Percentiles rank a stretch among this genome's conserved stretches.
These are phyloP conservation scores for Rhodamnia rubescens DNA, from an alignment of 345 rosid genomes.

Conservation along the genomic window DNA sequence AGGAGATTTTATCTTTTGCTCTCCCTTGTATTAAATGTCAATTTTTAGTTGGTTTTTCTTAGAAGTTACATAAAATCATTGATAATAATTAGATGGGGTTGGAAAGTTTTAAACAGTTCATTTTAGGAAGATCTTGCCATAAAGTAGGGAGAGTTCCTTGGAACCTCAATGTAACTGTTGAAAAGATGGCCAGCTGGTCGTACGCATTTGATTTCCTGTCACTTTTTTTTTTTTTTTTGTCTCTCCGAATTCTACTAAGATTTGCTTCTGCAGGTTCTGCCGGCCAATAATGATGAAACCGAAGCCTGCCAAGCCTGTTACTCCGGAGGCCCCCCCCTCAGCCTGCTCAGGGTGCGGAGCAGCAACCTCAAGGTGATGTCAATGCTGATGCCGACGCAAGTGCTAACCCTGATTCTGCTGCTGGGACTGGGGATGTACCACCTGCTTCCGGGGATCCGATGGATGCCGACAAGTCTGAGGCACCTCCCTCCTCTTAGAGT, in stretches of 20 bases:
- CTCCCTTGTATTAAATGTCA: neutral
- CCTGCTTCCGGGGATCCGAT: slow-evolving; percentile 51
- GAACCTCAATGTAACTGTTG: neutral
- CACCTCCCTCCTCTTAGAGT: slow-evolving; percentile 18
- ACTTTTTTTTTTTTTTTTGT: too few relatives aligned
- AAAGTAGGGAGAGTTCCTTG: neutral
- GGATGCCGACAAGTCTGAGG: slow-evolving; percentile 54
- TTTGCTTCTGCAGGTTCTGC: slow-evolving; percentile 39
- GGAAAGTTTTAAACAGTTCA: neutral
- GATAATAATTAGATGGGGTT: neutral
- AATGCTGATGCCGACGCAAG: slow-evolving; percentile 6
- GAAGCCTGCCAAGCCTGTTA: slow-evolving; percentile 59
- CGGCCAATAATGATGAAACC: slow-evolving; percentile 88
- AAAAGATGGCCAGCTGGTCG: neutral
- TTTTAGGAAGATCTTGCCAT: neutral
- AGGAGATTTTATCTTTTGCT: neutral
- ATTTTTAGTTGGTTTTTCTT: neutral
- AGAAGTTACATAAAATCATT: neutral
- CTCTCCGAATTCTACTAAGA: neutral
- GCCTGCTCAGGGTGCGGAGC: slow-evolving; percentile 31
- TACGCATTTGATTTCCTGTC: neutral
- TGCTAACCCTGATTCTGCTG: slow-evolving; percentile 7
- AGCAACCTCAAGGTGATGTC: slow-evolving; percentile 4
- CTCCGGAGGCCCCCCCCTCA: slow-evolving; percentile 57
- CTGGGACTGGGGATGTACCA: slow-evolving; percentile 21